These are phyloP conservation scores for Prunus mira DNA, from an alignment of 306 rosid species.

Conservation along the genomic window DNA sequence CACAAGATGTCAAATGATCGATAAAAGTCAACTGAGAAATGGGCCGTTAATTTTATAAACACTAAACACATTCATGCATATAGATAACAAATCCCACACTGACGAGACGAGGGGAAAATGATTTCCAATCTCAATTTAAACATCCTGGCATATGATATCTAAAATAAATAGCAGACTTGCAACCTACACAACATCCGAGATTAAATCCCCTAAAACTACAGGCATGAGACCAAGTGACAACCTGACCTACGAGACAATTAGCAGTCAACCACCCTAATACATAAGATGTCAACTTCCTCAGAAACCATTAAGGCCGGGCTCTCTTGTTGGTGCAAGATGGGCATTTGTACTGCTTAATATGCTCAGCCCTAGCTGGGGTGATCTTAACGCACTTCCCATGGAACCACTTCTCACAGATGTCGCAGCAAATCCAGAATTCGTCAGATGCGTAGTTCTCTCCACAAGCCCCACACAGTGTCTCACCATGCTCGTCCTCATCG, in stretches of 20 bases:
- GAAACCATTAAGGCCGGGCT: conserved; percentile 42
- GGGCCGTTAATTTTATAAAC: conserved; percentile 18
- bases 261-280: conserved; percentile 35
- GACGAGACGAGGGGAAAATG: conserved; percentile 17
- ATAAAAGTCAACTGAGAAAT: neutral
- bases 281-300: conserved; percentile 2
- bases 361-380: conserved; percentile 82
- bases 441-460: conserved; percentile 67
- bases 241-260: conserved; percentile 44
- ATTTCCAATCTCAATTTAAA: conserved; percentile 19
- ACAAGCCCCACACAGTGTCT: conserved; percentile 74
- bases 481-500: conserved; percentile 77
- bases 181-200: conserved; percentile 27
- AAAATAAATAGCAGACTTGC: conserved; percentile 14
- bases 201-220: conserved; percentile 33
- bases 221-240: conserved; percentile 24
- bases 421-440: conserved; percentile 89
- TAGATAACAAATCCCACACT: conserved; percentile 27
- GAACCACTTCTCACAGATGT: conserved; percentile 88
- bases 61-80: conserved; percentile 24
- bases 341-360: conserved; percentile 81
- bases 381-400: conserved; percentile 89
- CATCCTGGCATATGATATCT: conserved; percentile 19
- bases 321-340: conserved; percentile 91
- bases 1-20: neutral